Evolutionary conservation across 179 eudicot species (phyloP).

Genomic region (Beta macrorhiza): DNA sequence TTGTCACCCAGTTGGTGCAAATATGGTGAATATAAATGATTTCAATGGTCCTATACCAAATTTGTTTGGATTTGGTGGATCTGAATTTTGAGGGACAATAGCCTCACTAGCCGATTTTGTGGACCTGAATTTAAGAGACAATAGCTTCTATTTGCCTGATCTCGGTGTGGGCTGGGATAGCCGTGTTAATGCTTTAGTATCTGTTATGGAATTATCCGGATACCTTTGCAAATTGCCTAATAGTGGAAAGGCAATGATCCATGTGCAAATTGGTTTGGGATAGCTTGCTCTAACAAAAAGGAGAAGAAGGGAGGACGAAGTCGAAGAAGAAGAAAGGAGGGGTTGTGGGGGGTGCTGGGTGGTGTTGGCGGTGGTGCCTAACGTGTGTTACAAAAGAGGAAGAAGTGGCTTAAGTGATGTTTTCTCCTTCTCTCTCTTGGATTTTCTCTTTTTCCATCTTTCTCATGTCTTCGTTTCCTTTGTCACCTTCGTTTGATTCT

Average conservation of each 20-base stretch:
- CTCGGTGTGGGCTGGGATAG: slow-evolving; percentile 41
- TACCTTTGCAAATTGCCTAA: slow-evolving; percentile 32
- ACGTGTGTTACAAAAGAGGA: too few species aligned
- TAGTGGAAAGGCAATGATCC: slow-evolving; percentile 43
- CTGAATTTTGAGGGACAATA: slow-evolving; percentile 44
- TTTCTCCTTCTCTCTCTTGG: too few species aligned
- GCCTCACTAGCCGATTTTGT: slow-evolving; percentile 38
- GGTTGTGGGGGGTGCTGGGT: too few species aligned
- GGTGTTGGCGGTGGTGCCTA: too few species aligned
- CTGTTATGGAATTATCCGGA: slow-evolving; percentile 39
- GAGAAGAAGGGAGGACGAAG: too few species aligned
- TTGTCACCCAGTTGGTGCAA: slow-evolving; percentile 40
- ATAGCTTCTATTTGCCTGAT: slow-evolving; percentile 33
- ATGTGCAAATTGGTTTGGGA: slow-evolving; percentile 34
- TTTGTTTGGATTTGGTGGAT: slow-evolving; percentile 27
- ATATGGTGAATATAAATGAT: slow-evolving; percentile 39
- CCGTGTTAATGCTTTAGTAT: slow-evolving; percentile 36
- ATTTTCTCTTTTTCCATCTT: too few species aligned
- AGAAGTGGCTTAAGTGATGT: too few species aligned
- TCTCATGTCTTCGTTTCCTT: too few species aligned
- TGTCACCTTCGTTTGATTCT: too few species aligned
- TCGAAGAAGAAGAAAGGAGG: too few species aligned
- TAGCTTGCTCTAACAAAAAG: slow-evolving; percentile 33
- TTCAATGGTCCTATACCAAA: slow-evolving; percentile 48
- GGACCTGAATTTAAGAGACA: neutral